Conservation (phyloP, 805 yeast genomes). For the Candida endomychidarum region DNA sequence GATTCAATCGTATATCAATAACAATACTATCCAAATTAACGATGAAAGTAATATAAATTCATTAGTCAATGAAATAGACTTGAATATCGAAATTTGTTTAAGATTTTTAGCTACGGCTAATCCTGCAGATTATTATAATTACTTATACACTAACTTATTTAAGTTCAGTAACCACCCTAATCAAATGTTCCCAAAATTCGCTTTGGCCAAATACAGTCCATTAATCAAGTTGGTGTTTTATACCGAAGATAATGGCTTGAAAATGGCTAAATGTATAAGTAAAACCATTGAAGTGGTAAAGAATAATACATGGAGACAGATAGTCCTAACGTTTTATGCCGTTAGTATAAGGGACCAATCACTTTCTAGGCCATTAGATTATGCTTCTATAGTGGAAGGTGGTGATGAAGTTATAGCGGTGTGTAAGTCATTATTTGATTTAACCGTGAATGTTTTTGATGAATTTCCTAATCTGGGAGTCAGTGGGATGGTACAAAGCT, state of each 20-base stretch:
- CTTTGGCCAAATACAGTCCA: constrained; percentile 32
- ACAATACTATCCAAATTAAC: background rate
- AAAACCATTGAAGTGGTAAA: constrained; percentile 27
- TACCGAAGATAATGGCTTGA: constrained; percentile 23
- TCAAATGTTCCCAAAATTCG: constrained; percentile 25
- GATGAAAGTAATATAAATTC: constrained; percentile 2
- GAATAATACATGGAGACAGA: constrained; percentile 37
- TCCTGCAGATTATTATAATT: constrained; percentile 31
- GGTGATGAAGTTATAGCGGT: constrained; percentile 24
- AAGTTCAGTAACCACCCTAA: constrained; percentile 15
- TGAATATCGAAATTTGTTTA: constrained; percentile 28
- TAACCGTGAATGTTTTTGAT: constrained; percentile 30
- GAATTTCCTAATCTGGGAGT: constrained; percentile 20
- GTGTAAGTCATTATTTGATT: constrained; percentile 33
- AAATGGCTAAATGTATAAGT: constrained; percentile 22
- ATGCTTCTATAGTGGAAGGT: constrained; percentile 21
- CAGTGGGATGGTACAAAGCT: constrained; percentile 22
- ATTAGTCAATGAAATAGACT: constrained; percentile 30
- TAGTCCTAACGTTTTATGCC: constrained; percentile 31
- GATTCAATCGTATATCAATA: background rate
- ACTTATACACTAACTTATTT: constrained; percentile 26
- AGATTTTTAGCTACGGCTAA: constrained; percentile 38
- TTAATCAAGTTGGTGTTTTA: constrained; percentile 34
- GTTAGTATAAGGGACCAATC: constrained; percentile 35
- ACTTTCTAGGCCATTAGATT: constrained; percentile 38